Percentiles rank a stretch among this genome's conserved stretches.
phyloP scores from a whole-genome alignment of 768 basidiomycete species.

The Phylloporus rhodoxanthus region DNA sequence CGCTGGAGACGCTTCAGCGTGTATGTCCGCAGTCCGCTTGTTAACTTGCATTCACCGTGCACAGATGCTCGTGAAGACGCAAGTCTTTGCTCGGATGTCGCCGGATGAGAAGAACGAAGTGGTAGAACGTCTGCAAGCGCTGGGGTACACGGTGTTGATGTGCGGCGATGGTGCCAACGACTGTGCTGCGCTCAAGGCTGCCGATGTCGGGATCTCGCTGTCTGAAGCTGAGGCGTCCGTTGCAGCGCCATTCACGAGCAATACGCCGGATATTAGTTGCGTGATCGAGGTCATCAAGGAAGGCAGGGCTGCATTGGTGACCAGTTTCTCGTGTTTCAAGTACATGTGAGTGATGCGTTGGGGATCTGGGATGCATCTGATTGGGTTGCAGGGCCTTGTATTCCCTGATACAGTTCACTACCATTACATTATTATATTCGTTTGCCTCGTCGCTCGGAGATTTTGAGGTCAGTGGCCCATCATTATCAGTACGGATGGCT shows the following conservation, averaged over 20 bases:
- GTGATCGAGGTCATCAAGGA: conserved; percentile 96
- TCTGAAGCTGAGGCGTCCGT: conserved; percentile 99
- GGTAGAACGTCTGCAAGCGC: conserved; percentile 84
- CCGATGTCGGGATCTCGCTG: conserved; percentile 93
- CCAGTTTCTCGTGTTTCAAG: conserved; percentile 99
- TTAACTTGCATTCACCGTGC: background rate
- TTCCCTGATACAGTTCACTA: conserved; percentile 98
- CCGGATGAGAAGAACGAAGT: conserved; percentile 99
- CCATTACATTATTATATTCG: conserved; percentile 90
- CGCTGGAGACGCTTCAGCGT: conserved; percentile 88
- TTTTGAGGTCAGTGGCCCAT: conserved; percentile 64
- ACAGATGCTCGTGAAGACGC: conserved; percentile 95
- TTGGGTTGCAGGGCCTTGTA: conserved; percentile 76
- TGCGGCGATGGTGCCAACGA: conserved; percentile 99
- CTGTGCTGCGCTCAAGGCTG: conserved; percentile 96
- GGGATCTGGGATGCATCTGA: conserved; percentile 4
- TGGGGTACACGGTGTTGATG: conserved; percentile 97
- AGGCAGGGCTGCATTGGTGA: conserved; percentile 91
- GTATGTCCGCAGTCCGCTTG: conserved; percentile 35
- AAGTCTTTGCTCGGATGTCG: conserved; percentile 98
- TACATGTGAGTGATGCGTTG: conserved; percentile 71
- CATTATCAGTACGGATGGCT: conserved; percentile 3
- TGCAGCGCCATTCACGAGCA: conserved; percentile 94
- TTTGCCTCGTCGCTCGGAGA: conserved; percentile 96
- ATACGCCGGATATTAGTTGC: conserved; percentile 90